These are phyloP conservation scores for Rubroboletus pulcherrimus DNA, from an alignment of 768 basidiomycete genomes.

Conservation along the genomic window DNA sequence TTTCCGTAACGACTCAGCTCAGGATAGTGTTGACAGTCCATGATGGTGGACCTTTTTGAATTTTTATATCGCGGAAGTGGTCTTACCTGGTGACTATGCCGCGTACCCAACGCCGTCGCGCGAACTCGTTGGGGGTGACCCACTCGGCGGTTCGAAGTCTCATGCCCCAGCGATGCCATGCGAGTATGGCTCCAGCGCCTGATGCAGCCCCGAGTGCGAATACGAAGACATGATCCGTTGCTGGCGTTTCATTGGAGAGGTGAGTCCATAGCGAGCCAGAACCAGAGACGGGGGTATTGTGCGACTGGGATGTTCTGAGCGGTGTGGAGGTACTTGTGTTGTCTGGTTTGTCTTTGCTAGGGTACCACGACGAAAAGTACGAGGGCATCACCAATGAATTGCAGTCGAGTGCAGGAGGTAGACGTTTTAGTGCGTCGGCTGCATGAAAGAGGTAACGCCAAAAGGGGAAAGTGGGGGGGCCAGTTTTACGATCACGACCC, in stretches of 20 bases:
- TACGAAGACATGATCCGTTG: not conserved
- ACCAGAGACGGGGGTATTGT: not conserved
- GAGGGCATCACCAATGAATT: not conserved
- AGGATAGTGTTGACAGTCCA: not conserved
- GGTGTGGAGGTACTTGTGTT: not conserved
- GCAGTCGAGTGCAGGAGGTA: not conserved
- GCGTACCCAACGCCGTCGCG: constrained; percentile 61
- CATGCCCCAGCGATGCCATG: constrained; percentile 50
- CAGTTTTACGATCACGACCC: too few species aligned
- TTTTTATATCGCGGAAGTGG: not conserved
- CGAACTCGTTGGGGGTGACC: constrained; percentile 61
- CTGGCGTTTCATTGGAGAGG: not conserved
- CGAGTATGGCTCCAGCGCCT: constrained; percentile 9
- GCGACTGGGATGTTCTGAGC: not conserved
- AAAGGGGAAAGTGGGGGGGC: too few species aligned
- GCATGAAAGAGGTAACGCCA: too few species aligned
- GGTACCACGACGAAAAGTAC: constrained; percentile 9
- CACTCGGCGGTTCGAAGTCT: constrained; percentile 65
- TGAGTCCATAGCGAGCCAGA: not conserved
- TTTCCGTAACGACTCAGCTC: constrained; percentile 1
- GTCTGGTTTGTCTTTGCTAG: not conserved
- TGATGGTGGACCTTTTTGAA: not conserved
- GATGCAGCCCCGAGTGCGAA: constrained; percentile 18
- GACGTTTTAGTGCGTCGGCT: not conserved
- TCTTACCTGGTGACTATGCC: constrained; percentile 78